Evolutionary conservation across 305 asterid species (phyloP).

Genomic region (Lippia alba): DNA sequence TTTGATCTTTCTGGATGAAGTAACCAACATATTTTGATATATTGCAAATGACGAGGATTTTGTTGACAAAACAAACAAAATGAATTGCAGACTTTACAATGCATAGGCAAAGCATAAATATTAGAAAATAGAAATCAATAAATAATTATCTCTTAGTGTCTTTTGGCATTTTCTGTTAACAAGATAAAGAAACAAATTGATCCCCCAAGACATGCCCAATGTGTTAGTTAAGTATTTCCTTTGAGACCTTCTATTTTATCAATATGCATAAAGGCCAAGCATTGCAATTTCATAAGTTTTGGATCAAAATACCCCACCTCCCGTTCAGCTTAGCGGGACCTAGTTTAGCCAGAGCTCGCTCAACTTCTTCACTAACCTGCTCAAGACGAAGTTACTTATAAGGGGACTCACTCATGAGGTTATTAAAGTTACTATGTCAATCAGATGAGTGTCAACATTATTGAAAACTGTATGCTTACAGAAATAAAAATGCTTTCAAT

Average conservation of each 20-base stretch:
- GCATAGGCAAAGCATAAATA: background rate
- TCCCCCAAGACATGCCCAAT: background rate
- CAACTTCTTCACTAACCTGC: slow-evolving; percentile 98
- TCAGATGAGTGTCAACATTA: slow-evolving; percentile 7
- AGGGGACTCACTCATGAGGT: background rate
- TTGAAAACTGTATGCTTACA: background rate
- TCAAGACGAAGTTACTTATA: slow-evolving; percentile 29
- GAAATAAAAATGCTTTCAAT: background rate
- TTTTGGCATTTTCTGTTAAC: background rate
- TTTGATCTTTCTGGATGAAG: background rate
- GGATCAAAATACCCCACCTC: slow-evolving; percentile 56
- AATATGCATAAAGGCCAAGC: slow-evolving; percentile 8
- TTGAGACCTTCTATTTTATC: background rate
- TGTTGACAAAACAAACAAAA: slow-evolving; percentile 10
- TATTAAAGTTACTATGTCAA: slow-evolving; percentile 9
- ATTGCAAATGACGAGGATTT: slow-evolving; percentile 9
- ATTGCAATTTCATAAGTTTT: slow-evolving; percentile 9
- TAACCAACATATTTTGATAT: background rate
- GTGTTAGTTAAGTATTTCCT: background rate
- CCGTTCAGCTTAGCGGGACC: slow-evolving; percentile 81
- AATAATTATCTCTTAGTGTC: background rate
- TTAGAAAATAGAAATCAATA: background rate
- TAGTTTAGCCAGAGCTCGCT: slow-evolving; percentile 89
- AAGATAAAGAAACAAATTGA: background rate
- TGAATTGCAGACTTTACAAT: background rate